Conservation (phyloP, 352 stramenopile genomes). For the Globisporangium radiosum region DNA sequence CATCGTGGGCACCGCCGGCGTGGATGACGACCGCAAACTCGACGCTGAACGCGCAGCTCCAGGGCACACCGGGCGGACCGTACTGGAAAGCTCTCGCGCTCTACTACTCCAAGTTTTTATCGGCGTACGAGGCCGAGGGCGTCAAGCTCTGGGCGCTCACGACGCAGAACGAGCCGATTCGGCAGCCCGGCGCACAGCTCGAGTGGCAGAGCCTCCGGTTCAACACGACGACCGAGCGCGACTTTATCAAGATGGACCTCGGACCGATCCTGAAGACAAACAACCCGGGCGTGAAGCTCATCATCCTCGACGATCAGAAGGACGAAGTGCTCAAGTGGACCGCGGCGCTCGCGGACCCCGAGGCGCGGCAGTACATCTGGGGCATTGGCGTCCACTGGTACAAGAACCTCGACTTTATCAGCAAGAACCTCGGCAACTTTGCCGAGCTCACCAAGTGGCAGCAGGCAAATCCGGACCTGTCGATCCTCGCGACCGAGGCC, state of each 20-base stretch:
- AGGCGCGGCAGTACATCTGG: conserved; percentile 64
- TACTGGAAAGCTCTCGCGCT: conserved; percentile 74
- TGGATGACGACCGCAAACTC: conserved; percentile 84
- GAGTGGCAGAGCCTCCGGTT: conserved; percentile 58
- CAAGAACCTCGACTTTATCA: conserved; percentile 51
- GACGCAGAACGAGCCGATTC: conserved; percentile 80
- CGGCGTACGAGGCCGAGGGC: conserved; percentile 67
- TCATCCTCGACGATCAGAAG: conserved; percentile 84
- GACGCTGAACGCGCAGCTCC: conserved; percentile 48
- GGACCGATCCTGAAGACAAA: conserved; percentile 54
- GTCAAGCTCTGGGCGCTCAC: conserved; percentile 78
- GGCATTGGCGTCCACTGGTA: conserved; percentile 88
- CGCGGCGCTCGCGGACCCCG: conserved; percentile 33
- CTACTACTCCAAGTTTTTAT: conserved; percentile 87
- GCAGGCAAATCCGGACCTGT: conserved; percentile 50
- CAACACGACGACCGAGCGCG: conserved; percentile 27
- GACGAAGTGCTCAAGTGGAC: conserved; percentile 38
- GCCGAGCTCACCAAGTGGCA: conserved; percentile 45
- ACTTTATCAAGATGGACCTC: conserved; percentile 77
- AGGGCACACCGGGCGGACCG: conserved; percentile 41
- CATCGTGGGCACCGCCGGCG: conserved; percentile 71
- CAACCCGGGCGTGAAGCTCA: conserved; percentile 77
- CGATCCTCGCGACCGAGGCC: conserved; percentile 81
- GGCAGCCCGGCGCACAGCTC: conserved; percentile 21
- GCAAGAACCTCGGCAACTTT: conserved; percentile 39